A percentile compares a stretch with the other conserved stretches of the same genome.
Conservation (phyloP, 2,329 filamentous ascomycete species). For the Alternaria metachromatica region DNA sequence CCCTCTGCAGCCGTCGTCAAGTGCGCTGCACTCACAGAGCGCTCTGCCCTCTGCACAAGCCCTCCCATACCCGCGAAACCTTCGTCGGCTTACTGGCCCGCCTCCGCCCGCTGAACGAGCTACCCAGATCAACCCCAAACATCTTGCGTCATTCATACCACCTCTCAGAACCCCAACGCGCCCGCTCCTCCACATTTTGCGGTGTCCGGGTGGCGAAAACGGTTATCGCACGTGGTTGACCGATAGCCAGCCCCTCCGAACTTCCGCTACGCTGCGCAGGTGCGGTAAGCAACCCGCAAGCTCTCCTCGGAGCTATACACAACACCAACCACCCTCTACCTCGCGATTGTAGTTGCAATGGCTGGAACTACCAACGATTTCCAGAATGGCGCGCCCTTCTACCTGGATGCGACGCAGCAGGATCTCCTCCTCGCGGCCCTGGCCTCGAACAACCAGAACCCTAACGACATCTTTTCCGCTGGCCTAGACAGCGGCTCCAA, state of each 20-base stretch:
- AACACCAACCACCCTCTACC: background rate
- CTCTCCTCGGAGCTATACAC: background rate
- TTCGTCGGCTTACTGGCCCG: constrained; percentile 10
- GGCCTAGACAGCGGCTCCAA: constrained; percentile 19
- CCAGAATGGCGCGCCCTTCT: constrained; percentile 50
- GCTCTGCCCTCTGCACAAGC: constrained; percentile 7
- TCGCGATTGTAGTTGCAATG: constrained; percentile 32
- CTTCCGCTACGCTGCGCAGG: constrained; percentile 2
- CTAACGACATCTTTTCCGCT: constrained; percentile 36
- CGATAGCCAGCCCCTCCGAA: constrained; percentile 9
- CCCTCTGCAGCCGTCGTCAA: constrained; percentile 9
- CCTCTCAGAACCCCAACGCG: background rate
- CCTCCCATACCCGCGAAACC: background rate
- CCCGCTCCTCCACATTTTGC: constrained; percentile 1
- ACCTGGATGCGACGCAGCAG: constrained; percentile 56
- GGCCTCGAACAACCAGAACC: constrained; percentile 52
- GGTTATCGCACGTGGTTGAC: constrained; percentile 6
- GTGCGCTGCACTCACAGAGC: constrained; percentile 13
- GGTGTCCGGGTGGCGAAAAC: constrained; percentile 15
- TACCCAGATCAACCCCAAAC: constrained; percentile 1
- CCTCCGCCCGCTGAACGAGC: constrained; percentile 15
- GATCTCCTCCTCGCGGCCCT: constrained; percentile 57
- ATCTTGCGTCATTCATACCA: constrained; percentile 22
- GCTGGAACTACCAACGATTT: constrained; percentile 48
- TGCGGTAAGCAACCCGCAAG: background rate